phyloP scores from a whole-genome alignment of 2,329 filamentous ascomycete species.

The Aaosphaeria arxii region DNA sequence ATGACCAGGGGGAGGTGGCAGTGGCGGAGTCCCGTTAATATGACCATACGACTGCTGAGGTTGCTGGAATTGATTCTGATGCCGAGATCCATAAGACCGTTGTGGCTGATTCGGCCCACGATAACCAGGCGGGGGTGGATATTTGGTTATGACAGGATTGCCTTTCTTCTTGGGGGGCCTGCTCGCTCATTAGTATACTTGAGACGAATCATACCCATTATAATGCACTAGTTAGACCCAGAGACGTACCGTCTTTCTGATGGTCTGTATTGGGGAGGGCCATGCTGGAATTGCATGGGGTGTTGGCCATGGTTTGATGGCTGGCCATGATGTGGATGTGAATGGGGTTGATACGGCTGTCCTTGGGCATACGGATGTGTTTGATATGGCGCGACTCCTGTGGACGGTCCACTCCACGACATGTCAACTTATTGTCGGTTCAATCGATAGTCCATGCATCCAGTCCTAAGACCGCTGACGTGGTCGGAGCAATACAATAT shows the following conservation, averaged over 20 bases:
- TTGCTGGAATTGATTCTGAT: conserved; percentile 23
- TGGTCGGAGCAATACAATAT: too few relatives aligned
- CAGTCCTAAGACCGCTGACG: too few relatives aligned
- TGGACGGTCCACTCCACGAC: conserved; percentile 36
- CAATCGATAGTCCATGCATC: too few relatives aligned
- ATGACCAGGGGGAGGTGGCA: conserved; percentile 11
- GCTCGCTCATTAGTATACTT: conserved; percentile 12
- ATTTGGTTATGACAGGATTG: conserved; percentile 49
- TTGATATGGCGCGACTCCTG: conserved; percentile 32
- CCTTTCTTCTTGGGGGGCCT: conserved; percentile 44
- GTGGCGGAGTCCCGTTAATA: conserved; percentile 7
- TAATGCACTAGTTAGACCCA: too few relatives aligned
- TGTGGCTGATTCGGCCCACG: conserved; percentile 33
- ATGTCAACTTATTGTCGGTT: conserved; percentile 13
- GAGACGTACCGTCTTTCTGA: too few relatives aligned
- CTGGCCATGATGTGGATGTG: conserved; percentile 27
- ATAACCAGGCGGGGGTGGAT: conserved; percentile 50
- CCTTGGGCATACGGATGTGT: conserved; percentile 25
- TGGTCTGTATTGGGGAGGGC: too few relatives aligned
- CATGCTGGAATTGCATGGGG: too few relatives aligned
- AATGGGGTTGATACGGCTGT: conserved; percentile 25
- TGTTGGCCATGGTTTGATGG: conserved; percentile 19
- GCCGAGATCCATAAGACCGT: conserved; percentile 21
- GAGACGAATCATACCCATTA: too few relatives aligned
- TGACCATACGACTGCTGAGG: conserved; percentile 12